Conservation (phyloP, 2,329 filamentous ascomycete genomes). For the Colletotrichum paranaense region DNA sequence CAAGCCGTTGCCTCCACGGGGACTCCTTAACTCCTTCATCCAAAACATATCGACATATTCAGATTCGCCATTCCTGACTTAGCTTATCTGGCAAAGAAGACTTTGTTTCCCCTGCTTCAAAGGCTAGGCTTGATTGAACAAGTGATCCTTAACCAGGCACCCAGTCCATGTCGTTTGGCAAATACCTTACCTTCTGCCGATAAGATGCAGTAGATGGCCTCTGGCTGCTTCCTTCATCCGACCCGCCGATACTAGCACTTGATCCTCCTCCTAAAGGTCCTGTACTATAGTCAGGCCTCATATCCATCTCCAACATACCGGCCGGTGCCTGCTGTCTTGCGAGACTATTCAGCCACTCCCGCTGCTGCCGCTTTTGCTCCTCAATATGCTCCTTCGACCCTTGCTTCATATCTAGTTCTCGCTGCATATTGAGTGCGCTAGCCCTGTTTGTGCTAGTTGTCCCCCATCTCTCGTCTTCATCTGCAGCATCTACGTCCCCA, state of each 20-base stretch:
- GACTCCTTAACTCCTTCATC: too few relatives aligned
- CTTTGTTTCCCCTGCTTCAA: too few relatives aligned
- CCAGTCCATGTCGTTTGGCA: not conserved
- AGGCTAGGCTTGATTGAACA: too few relatives aligned
- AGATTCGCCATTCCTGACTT: fast-evolving
- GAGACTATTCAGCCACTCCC: not conserved
- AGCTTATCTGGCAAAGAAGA: too few relatives aligned
- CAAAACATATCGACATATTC: too few relatives aligned
- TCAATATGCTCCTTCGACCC: not conserved
- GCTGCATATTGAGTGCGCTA: not conserved
- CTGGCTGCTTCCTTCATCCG: too few relatives aligned
- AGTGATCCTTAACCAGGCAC: too few relatives aligned
- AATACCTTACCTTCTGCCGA: not conserved
- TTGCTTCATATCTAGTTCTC: not conserved
- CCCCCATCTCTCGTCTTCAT: not conserved
- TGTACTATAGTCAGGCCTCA: too few relatives aligned
- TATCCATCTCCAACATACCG: not conserved
- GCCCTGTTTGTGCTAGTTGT: not conserved
- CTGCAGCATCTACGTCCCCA: not conserved
- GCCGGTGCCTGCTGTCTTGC: not conserved
- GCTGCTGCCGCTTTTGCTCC: not conserved
- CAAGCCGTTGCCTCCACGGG: too few relatives aligned
- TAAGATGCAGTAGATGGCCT: not conserved
- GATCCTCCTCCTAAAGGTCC: not conserved
- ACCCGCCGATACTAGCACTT: not conserved